These are phyloP conservation scores for Sporobolomyces roseus DNA, from an alignment of 768 basidiomycete species.

Conservation along the genomic window DNA sequence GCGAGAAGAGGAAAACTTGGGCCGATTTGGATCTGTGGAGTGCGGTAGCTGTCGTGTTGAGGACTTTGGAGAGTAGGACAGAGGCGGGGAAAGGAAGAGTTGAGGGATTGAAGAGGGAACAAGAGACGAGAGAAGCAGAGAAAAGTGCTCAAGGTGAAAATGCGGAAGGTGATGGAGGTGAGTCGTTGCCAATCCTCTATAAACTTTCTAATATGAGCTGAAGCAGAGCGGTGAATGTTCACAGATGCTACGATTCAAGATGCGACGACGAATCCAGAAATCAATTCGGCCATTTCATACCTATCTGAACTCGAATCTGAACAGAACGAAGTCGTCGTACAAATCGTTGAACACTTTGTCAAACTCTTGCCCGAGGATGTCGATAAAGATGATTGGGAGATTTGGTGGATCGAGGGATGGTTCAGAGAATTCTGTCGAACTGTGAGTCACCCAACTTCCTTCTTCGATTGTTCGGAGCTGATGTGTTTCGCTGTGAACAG, in stretches of 20 bases:
- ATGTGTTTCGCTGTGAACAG: neutral
- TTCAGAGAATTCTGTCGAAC: constrained; percentile 79
- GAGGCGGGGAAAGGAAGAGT: constrained; percentile 71
- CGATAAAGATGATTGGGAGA: constrained; percentile 65
- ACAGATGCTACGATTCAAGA: constrained; percentile 66
- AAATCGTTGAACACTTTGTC: constrained; percentile 73
- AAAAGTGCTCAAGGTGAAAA: constrained; percentile 56
- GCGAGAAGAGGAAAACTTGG: constrained; percentile 46
- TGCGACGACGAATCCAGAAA: constrained; percentile 26
- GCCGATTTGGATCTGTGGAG: constrained; percentile 69
- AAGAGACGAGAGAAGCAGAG: constrained; percentile 67
- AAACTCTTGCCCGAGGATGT: constrained; percentile 66
- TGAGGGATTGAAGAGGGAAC: constrained; percentile 72
- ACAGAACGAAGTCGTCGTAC: constrained; percentile 57
- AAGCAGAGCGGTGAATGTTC: no score
- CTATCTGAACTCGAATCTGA: constrained; percentile 71
- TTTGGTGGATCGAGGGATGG: constrained; percentile 89
- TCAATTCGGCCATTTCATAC: constrained; percentile 12
- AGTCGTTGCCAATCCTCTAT: no score
- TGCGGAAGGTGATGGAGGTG: constrained; percentile 72
- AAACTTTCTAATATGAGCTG: no score
- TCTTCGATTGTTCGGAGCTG: neutral
- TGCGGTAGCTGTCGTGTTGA: constrained; percentile 70
- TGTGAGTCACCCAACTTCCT: constrained; percentile 54
- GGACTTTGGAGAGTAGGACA: constrained; percentile 87